phyloP scores from a whole-genome alignment of 2,329 filamentous ascomycete genomes.

The Fusarium dimerum region DNA sequence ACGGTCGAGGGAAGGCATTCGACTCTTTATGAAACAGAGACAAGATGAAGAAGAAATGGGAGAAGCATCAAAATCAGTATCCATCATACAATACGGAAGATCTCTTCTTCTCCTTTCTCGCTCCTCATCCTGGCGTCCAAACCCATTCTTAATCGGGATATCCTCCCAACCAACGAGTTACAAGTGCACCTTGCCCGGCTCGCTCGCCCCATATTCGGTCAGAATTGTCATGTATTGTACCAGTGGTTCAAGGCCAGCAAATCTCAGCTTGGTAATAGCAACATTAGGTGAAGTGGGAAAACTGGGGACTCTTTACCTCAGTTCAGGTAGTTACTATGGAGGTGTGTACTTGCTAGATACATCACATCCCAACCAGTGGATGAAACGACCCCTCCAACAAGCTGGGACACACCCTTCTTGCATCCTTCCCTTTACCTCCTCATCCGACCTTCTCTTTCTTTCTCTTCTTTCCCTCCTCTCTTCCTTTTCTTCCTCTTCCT shows the following conservation, averaged over 20 bases:
- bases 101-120: too few relatives aligned
- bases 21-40: too few relatives aligned
- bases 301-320: constrained; percentile 18
- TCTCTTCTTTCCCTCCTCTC: constrained; percentile 21
- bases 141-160: background rate
- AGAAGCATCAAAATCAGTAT: too few relatives aligned
- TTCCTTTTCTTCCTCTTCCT: constrained; percentile 29
- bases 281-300: constrained; percentile 24
- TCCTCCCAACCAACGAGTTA: background rate
- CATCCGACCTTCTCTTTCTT: constrained; percentile 26
- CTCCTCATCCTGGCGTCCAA: background rate
- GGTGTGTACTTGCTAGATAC: constrained; percentile 20
- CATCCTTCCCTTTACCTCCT: constrained; percentile 28
- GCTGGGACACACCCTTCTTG: constrained; percentile 24
- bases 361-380: constrained; percentile 12
- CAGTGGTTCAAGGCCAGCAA: background rate
- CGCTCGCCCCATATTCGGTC: background rate
- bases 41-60: too few relatives aligned
- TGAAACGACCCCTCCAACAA: constrained; percentile 36
- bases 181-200: background rate
- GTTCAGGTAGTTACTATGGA: too few relatives aligned
- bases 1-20: too few relatives aligned
- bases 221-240: background rate
- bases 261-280: background rate
- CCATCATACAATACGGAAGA: too few relatives aligned